Percentiles rank a stretch among this genome's conserved stretches.
phyloP scores from a whole-genome alignment of 1,139 yeast species.

The Yarrowia galli region DNA sequence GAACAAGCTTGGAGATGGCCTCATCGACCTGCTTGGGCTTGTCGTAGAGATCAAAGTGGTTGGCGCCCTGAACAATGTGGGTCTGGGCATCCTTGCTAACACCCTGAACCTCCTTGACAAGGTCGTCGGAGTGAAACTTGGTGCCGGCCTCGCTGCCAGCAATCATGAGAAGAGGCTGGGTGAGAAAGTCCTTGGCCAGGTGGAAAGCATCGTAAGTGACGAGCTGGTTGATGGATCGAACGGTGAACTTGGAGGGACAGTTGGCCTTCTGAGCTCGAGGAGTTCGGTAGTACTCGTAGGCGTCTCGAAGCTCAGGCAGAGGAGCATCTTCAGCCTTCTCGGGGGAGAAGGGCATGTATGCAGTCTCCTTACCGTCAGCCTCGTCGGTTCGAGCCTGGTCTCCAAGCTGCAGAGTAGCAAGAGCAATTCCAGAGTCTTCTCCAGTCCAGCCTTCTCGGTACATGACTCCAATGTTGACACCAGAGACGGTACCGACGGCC shows the following conservation, averaged over 20 bases:
- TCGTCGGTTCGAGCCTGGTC: slow-evolving; percentile 15
- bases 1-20: slow-evolving; percentile 3
- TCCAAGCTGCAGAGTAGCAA: background rate
- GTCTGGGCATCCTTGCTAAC: background rate
- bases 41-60: slow-evolving; percentile 18
- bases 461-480: slow-evolving; percentile 26
- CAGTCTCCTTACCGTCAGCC: background rate
- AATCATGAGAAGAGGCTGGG: slow-evolving; percentile 5
- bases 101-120: slow-evolving; percentile 1
- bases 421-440: background rate
- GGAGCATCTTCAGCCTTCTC: slow-evolving; percentile 3
- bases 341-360: slow-evolving; percentile 1
- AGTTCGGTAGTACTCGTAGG: slow-evolving; percentile 12
- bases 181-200: background rate
- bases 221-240: slow-evolving; percentile 10
- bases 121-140: slow-evolving; percentile 1
- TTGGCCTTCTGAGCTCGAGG: background rate
- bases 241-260: slow-evolving; percentile 3
- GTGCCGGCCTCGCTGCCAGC: background rate
- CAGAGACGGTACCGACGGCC: slow-evolving; percentile 32
- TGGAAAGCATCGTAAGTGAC: slow-evolving; percentile 24
- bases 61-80: background rate
- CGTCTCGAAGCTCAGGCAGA: slow-evolving; percentile 5
- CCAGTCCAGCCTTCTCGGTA: slow-evolving; percentile 22
- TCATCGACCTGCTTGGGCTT: slow-evolving; percentile 9